phyloP scores from a whole-genome alignment of 1,284 basidiomycete genomes.

The Malassezia sp. region DNA sequence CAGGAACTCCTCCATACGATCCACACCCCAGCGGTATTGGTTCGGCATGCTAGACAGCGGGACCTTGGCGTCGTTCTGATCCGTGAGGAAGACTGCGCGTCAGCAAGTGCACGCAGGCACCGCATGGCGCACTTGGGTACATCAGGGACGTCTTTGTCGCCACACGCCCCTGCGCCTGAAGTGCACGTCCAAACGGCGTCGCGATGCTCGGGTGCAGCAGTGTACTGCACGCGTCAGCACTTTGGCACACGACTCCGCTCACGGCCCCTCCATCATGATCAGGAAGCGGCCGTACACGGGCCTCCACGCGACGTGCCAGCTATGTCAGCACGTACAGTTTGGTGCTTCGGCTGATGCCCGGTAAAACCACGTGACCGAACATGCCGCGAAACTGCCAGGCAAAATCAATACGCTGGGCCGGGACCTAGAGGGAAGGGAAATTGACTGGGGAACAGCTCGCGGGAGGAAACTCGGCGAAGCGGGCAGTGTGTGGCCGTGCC shows the following conservation, averaged over 20 bases:
- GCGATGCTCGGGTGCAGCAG: conserved; percentile 17
- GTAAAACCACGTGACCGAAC: not conserved
- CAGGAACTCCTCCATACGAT: conserved; percentile 77
- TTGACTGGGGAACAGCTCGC: too few relatives aligned
- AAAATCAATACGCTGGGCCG: too few relatives aligned
- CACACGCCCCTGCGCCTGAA: conserved; percentile 29
- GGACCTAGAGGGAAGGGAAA: too few relatives aligned
- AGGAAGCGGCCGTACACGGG: not conserved
- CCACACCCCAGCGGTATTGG: conserved; percentile 66
- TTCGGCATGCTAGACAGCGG: conserved; percentile 36
- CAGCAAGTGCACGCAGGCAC: not conserved
- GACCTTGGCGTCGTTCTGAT: conserved; percentile 29
- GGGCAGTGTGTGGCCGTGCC: too few relatives aligned
- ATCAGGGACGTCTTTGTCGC: conserved; percentile 41
- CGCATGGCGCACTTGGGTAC: conserved; percentile 29
- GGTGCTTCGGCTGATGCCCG: not conserved
- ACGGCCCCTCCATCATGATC: not conserved
- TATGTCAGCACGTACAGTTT: too few relatives aligned
- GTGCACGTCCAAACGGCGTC: conserved; percentile 22
- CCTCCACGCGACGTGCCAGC: too few relatives aligned
- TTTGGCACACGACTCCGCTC: too few relatives aligned
- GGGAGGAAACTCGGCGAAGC: too few relatives aligned
- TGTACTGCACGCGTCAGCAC: not conserved
- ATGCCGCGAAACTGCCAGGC: not conserved
- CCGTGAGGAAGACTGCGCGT: conserved; percentile 37